Percentiles rank a stretch among this genome's conserved stretches.
These are phyloP conservation scores for Cochlearia excelsa DNA, from an alignment of 345 rosid species.

Conservation along the genomic window DNA sequence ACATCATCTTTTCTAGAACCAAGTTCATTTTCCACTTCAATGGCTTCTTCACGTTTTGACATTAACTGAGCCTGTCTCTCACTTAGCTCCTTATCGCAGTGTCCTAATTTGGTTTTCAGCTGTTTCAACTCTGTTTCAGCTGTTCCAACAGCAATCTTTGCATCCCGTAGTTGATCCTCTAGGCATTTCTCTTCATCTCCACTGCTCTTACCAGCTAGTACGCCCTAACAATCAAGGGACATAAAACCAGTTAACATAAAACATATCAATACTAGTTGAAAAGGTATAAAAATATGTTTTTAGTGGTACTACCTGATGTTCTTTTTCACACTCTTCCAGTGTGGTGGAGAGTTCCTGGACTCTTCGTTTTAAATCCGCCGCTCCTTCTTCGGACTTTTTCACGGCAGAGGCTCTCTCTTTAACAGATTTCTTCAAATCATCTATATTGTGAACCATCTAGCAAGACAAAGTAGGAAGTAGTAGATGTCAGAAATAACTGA, in stretches of 20 bases:
- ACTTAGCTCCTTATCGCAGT: conserved; percentile 76
- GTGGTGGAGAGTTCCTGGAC: conserved; percentile 65
- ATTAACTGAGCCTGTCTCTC: conserved; percentile 65
- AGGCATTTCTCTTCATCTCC: conserved; percentile 96
- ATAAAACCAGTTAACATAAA: conserved; percentile 26
- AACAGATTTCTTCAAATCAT: conserved; percentile 70
- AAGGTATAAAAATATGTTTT: conserved; percentile 1
- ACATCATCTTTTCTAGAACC: conserved; percentile 63
- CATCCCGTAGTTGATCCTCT: conserved; percentile 92
- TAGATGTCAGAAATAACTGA: conserved; percentile 16
- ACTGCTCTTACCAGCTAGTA: conserved; percentile 90
- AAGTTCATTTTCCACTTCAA: conserved; percentile 70
- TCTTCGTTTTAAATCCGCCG: conserved; percentile 64
- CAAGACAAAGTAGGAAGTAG: conserved; percentile 30
- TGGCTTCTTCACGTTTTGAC: conserved; percentile 82
- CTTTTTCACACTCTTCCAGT: conserved; percentile 75
- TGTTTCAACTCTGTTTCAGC: conserved; percentile 86
- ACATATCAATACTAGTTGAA: conserved; percentile 2
- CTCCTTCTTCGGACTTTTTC: conserved; percentile 79
- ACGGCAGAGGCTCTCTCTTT: conserved; percentile 73
- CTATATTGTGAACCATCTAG: conserved; percentile 64
- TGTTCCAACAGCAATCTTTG: conserved; percentile 84
- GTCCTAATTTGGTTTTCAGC: conserved; percentile 77
- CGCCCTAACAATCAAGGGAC: conserved; percentile 53
- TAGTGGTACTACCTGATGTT: conserved; percentile 64